Conservation (phyloP, 129 eudicot genomes). For the Artemisia argyi region DNA sequence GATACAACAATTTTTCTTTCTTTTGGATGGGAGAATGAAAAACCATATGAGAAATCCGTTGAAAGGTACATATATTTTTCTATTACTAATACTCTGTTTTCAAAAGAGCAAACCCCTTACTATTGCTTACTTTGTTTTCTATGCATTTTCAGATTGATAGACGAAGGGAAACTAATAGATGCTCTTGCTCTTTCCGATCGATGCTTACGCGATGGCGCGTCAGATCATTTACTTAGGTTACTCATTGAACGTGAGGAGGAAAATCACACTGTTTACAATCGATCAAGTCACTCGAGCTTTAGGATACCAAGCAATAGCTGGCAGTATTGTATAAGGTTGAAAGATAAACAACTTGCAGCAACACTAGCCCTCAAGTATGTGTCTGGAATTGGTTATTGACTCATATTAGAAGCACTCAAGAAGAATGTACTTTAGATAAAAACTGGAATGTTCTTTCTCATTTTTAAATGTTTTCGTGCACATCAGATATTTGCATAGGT, state of each 20-base stretch:
- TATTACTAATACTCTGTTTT: not conserved
- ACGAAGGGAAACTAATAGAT: slow-evolving; percentile 91
- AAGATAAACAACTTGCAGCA: slow-evolving; percentile 91
- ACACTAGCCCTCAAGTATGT: slow-evolving; percentile 80
- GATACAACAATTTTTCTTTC: slow-evolving; percentile 76
- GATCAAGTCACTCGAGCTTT: slow-evolving; percentile 37
- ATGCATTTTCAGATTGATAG: slow-evolving; percentile 56
- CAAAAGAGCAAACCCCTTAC: not conserved
- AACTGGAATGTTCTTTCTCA: not conserved
- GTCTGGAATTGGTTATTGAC: not conserved
- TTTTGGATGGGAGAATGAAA: slow-evolving; percentile 97
- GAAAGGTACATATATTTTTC: slow-evolving; percentile 48
- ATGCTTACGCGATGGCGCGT: slow-evolving; percentile 87
- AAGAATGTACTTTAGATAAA: not conserved
- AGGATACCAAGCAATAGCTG: slow-evolving; percentile 80
- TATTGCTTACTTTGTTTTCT: slow-evolving; percentile 22
- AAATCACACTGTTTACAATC: slow-evolving; percentile 36
- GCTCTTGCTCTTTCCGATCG: slow-evolving; percentile 99
- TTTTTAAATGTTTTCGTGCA: slow-evolving; percentile 22
- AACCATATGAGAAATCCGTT: slow-evolving; percentile 89
- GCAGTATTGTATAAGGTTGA: slow-evolving; percentile 88
- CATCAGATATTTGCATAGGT: slow-evolving; percentile 78
- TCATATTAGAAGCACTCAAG: not conserved
- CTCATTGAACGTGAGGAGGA: slow-evolving; percentile 83
- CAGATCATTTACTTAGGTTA: slow-evolving; percentile 79